These are phyloP conservation scores for Cryphonectria parasitica DNA, from an alignment of 2,329 filamentous ascomycete species.

Conservation along the genomic window DNA sequence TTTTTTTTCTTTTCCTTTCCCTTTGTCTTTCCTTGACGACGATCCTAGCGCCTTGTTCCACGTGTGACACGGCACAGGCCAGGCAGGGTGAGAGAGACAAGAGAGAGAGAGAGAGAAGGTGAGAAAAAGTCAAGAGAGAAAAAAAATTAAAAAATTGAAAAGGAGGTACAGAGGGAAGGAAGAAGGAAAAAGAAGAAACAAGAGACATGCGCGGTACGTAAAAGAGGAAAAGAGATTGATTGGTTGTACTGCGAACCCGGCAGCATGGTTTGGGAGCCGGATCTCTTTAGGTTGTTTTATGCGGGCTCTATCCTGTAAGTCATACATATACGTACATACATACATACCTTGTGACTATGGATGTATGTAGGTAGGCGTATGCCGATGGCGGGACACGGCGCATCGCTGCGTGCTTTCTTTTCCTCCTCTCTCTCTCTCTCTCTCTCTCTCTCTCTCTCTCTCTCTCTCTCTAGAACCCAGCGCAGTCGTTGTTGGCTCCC, in stretches of 20 bases:
- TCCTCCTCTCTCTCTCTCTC: background rate
- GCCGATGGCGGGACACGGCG: background rate
- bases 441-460: background rate
- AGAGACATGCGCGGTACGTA: too few species aligned
- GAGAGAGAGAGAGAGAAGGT: too few species aligned
- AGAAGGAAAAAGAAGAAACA: too few species aligned
- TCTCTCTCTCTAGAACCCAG: background rate
- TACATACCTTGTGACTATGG: too few species aligned
- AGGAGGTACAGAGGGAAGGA: too few species aligned
- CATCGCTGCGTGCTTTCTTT: background rate
- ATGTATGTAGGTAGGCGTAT: background rate
- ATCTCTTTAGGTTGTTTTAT: background rate
- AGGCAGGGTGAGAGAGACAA: too few species aligned
- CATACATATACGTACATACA: too few species aligned
- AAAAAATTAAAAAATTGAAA: too few species aligned
- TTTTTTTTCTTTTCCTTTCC: too few species aligned
- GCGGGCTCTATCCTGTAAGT: background rate
- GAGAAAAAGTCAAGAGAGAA: too few species aligned
- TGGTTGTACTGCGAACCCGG: constrained; percentile 10
- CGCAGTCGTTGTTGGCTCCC: background rate
- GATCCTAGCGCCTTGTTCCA: background rate
- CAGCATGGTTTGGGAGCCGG: background rate
- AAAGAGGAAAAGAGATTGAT: background rate
- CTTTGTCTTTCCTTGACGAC: background rate
- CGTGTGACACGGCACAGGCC: background rate